Evolutionary conservation across 495 filamentous ascomycete species (phyloP).

Genomic region (Penicillium manginii): DNA sequence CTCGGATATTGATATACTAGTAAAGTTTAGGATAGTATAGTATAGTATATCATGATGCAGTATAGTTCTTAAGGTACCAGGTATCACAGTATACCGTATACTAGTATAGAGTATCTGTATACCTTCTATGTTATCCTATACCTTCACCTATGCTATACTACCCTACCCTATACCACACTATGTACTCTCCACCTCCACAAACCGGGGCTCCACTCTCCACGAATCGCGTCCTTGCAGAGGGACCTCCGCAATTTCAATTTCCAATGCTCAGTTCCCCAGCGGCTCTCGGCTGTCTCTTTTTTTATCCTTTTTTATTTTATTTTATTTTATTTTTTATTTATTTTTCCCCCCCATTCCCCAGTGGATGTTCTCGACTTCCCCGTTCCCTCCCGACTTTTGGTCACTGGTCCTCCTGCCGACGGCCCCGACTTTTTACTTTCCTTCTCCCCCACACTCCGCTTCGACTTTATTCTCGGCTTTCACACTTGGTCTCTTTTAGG

Average conservation of each 20-base stretch:
- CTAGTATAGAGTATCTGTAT: neutral
- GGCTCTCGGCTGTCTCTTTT: conserved; percentile 28
- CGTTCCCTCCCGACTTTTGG: conserved; percentile 32
- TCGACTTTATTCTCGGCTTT: conserved; percentile 15
- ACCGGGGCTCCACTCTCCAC: conserved; percentile 31
- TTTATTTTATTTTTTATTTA: conserved; percentile 18
- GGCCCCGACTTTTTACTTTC: conserved; percentile 41
- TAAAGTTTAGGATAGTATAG: too few species aligned
- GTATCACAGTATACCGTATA: too few species aligned
- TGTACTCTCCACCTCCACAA: too few species aligned
- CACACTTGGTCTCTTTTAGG: too few species aligned
- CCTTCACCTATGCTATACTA: neutral
- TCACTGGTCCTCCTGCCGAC: conserved; percentile 34
- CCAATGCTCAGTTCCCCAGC: conserved; percentile 20
- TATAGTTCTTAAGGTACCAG: too few species aligned
- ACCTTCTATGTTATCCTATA: neutral
- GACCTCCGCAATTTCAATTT: conserved; percentile 29
- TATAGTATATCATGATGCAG: too few species aligned
- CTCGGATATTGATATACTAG: too few species aligned
- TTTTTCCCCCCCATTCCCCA: conserved; percentile 9
- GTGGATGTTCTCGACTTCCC: conserved; percentile 18
- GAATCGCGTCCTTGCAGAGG: conserved; percentile 32
- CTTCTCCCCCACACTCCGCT: conserved; percentile 48
- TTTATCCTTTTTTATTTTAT: conserved; percentile 14
- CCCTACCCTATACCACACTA: neutral